Evolutionary conservation across 192 early-diverging fungal species (phyloP), one percentile per base, ranked within the genome.

Genomic region (Gigaspora rosea): DNA sequence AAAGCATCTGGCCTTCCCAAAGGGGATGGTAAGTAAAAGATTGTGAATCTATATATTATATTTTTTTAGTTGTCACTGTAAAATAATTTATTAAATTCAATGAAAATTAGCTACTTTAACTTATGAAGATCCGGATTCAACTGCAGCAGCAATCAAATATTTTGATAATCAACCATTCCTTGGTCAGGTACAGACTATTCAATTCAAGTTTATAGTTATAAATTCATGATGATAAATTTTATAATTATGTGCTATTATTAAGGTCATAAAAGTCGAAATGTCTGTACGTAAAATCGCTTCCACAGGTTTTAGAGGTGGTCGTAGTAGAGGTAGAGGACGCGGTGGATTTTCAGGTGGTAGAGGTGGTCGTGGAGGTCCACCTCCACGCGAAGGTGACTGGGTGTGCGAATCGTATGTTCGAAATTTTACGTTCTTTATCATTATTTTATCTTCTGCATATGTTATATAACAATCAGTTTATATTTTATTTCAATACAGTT

Each of bases 111-210:
- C 91, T 10, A 94, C 91, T 18, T 80, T 94, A 15, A 93, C 92
- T 4, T 94, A 92, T 80, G 91, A 92, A 54, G 92, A 94, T 81
- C 91, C 92, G 5, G 85, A 82, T 16, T 84, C 92, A 27, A 86
- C 89, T 20, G 88, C 90, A 69, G 89, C 86, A 58, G 92, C 92
- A 8, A 93, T 93, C 52, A 82, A 90, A 18, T 93, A 91, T 89
- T 93, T 93, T 76, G 79, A 89, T 52, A 90, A 90, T 84, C 86
- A 78, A 32, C 66, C 82, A 33, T 80, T 81, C 50, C 78, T 80
- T 67, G 79, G 82, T 41, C 77, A 80, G 73, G 82, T 86, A 80
- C 18, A 15, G 49, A 49, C 20, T 71, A 52, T 57, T 71, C 20
- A 22, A 8, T 79, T 49, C 6, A 35, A 49, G 66, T 77, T n/a